Base-by-base conservation (phyloP, 176 grass and related monocot genomes). In the Lolium perenne region DNA sequence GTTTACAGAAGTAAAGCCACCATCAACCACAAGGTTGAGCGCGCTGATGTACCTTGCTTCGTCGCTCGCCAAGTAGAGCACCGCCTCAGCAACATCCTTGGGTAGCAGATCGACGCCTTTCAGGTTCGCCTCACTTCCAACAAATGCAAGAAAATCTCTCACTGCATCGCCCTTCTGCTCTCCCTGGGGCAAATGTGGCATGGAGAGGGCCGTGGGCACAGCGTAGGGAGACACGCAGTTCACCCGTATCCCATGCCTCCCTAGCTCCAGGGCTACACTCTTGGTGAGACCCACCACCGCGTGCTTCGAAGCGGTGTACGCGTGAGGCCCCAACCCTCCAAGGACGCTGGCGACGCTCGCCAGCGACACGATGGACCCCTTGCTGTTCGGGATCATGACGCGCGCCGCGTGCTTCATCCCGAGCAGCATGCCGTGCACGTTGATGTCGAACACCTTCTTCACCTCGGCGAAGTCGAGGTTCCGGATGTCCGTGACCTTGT, bases 401-500 rank as follows among this genome's bases (percentile, higher is more conserved):
- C 93, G 82, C 10, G 90, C 88, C 10, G 96, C 96, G 29, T 98
- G 96, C 58, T 98, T 98, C 93, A 95, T 95, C 56, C 96, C 96
- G 0, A 89, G 86, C 18, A 98, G 89, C n/a, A 91, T 88, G 10
- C 93, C 93, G 54, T 91, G 71, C 45, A 95, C 88, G 54, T 98
- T 98, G 80, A 95, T 43, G 74, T 94, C 88, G 56, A 95, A 84
- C 51, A 98, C 90, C 86, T 67, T 86, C 62, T 83, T 95, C 12
- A 87, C 89, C 32, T 95, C 88, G 1, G 65, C 26, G 1, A 92
- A 82, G 87, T 94, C 88, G 7, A 82, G 51, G 48, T 80, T 46
- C 4, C 91, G 83, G 77, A 98, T 98, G 22, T 95, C 93, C 2
- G 71, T 60, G 18, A 94, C 82, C 88, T 98, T 98, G 16, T 20